Evolutionary conservation across 441 rosid genomes (phyloP), one percentile per base, ranked within the genome.

Genomic region (Populus hybrid): DNA sequence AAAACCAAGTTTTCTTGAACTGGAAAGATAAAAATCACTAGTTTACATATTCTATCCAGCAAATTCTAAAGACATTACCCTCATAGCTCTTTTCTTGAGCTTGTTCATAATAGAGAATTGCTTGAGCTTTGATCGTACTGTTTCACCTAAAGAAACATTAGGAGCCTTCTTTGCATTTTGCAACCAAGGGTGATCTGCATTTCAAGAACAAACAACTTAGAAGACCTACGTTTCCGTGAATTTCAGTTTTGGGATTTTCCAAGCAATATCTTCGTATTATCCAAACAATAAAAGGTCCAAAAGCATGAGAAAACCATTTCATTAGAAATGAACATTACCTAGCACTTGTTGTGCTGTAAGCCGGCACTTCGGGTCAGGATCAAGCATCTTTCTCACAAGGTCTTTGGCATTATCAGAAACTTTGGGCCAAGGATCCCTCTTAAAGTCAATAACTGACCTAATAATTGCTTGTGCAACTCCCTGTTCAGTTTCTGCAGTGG

Each of bases 371-470:
- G 98, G 96, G 75, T 90, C 94, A 53, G 98, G 97, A 82, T 93
- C 86, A 78, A 96, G 98, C 99, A 96, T 96, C 81, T 91, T 93
- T 83, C 81, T 94, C 77, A 94, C 97, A 36, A 96, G 98, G 86
- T 94, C 98, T 85, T 94, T 96, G 50, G 98, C 99, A 76, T 86
- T 79, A 23, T 96, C 97, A 35, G 98, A 96, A 77, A 96, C 97
- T 86, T 85, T 96, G 32, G 99, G 99, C 99, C 99, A 96, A 2
- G 98, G 99, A 67, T 94, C 98, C 86, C 94, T 90, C 86, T 85
- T 91, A 72, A 96, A 96, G 79, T 94, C 94, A 21, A 96, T 71
- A 2, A 78, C 90, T 8, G 97, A 93, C 73, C 97, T 91, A 70
- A 96, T 90, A 86, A 96, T 94, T 66, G 97, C 98, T 82, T 89